These are phyloP conservation scores for Dactylonectria estremocensis DNA, from an alignment of 2,329 filamentous ascomycete genomes.

Conservation along the genomic window DNA sequence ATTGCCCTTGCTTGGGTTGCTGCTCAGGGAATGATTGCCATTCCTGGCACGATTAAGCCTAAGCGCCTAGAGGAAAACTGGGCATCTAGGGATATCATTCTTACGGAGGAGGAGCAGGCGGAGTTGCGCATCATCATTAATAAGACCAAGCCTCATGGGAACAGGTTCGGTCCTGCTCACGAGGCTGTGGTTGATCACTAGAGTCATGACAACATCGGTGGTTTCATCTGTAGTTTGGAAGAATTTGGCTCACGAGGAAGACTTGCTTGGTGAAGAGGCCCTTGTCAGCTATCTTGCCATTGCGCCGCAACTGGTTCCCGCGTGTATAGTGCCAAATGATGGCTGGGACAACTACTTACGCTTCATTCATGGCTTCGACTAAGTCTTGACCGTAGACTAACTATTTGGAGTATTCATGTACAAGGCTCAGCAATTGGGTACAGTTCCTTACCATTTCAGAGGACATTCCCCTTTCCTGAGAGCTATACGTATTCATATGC, in stretches of 20 bases:
- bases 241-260: not conserved
- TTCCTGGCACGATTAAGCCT: slow-evolving; percentile 62
- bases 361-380: not conserved
- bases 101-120: slow-evolving; percentile 55
- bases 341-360: not conserved
- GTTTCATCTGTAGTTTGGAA: not conserved
- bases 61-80: slow-evolving; percentile 58
- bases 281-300: not conserved
- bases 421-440: not conserved
- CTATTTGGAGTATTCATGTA: not conserved
- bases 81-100: slow-evolving; percentile 53
- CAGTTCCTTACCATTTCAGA: not conserved
- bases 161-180: not conserved
- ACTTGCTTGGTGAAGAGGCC: not conserved
- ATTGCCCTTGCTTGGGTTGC: slow-evolving; percentile 59
- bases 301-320: not conserved
- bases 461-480: not conserved
- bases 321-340: not conserved
- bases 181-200: slow-evolving; percentile 1
- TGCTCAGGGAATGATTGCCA: slow-evolving; percentile 60
- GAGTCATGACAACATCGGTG: not conserved
- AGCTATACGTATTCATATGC: not conserved
- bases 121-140: slow-evolving; percentile 59
- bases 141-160: not conserved
- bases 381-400: not conserved